Percentiles rank a stretch among this genome's conserved stretches.
Evolutionary conservation across 2,329 filamentous ascomycete genomes (phyloP).

Genomic region (Nannizzia gypsea): DNA sequence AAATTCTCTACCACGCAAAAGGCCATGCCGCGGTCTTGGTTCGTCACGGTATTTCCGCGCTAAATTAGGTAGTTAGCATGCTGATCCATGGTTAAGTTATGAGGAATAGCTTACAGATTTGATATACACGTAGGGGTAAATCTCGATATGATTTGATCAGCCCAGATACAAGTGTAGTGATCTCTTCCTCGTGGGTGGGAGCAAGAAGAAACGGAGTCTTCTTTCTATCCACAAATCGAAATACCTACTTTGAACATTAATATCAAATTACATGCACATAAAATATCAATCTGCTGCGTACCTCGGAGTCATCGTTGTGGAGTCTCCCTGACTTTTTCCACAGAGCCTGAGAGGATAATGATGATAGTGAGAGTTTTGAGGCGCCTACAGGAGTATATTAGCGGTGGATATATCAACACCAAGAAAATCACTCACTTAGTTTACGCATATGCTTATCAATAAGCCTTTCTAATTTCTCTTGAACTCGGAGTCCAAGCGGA

Average conservation of each 20-base stretch:
- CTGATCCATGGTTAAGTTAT: background rate
- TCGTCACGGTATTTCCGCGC: slow-evolving; percentile 93
- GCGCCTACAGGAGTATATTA: slow-evolving; percentile 44
- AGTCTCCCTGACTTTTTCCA: slow-evolving; percentile 79
- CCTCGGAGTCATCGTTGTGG: slow-evolving; percentile 58
- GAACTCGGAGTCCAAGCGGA: slow-evolving; percentile 73
- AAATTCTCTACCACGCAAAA: slow-evolving; percentile 82
- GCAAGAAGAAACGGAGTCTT: slow-evolving; percentile 63
- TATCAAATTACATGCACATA: background rate
- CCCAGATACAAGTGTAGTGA: slow-evolving; percentile 65
- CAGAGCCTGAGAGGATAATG: slow-evolving; percentile 69
- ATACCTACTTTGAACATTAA: slow-evolving; percentile 46
- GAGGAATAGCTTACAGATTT: slow-evolving; percentile 52
- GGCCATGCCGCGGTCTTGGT: slow-evolving; percentile 70
- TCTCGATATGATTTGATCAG: slow-evolving; percentile 72
- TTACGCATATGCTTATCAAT: slow-evolving; percentile 82
- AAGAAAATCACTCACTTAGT: slow-evolving; percentile 42
- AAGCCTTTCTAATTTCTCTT: slow-evolving; percentile 72
- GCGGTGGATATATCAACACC: background rate
- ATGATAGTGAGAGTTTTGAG: slow-evolving; percentile 70
- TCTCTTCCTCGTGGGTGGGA: slow-evolving; percentile 94
- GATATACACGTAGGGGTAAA: slow-evolving; percentile 76
- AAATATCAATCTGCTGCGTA: slow-evolving; percentile 27
- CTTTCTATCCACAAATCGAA: slow-evolving; percentile 69
- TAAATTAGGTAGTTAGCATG: slow-evolving; percentile 24